Evolutionary conservation across 2,329 filamentous ascomycete genomes (phyloP), one percentile per base, ranked within the genome.

Genomic region (Phoma sp.): DNA sequence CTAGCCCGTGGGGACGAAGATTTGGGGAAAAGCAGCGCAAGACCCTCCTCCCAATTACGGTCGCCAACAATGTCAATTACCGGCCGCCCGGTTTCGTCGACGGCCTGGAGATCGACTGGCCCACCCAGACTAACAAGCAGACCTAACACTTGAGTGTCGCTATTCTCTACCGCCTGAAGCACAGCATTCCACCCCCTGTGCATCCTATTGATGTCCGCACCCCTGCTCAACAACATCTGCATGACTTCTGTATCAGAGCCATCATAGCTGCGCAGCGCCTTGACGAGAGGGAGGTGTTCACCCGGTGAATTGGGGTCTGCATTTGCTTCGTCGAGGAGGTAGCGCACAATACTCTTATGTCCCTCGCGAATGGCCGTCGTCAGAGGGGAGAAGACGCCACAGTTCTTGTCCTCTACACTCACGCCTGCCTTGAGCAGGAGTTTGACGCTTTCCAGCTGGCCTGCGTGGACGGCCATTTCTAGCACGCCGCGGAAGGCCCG

Each of bases 231-330:
- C 6, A 90, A 78, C 74, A 87, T 78, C 70, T 87, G 81, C 27
- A 89, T 79, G 50, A 88, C 84, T 35, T 84, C 81, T 0, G 82
- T 81, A 61, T 88, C 82, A 59, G 87, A 80, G 60, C 88, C 82
- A 6, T 79, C 78, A 48, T 83, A 82, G 21, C 85, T 78, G 2
- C 87, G 82, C 38, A 90, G 80, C 2, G 88, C 85, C 73, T 90
- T 90, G 69, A 90, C 86, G 49, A 90, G 81, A 6, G 87, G 88
- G 13, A 90, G 74, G 71, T 90, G 88, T 76, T 90, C 88, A n/a
- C 88, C 88, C 0, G 87, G 86, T 0, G 84, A 78, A 67, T 89
- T 89, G 39, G 85, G 81, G 63, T 89, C 85, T 0, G 86, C 87
- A 8, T 81, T 81, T 1, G 81, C 86, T 58, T 86, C 82, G 47